Evolutionary conservation across 305 asterid genomes (phyloP).

Genomic region (Rubia peregrina): DNA sequence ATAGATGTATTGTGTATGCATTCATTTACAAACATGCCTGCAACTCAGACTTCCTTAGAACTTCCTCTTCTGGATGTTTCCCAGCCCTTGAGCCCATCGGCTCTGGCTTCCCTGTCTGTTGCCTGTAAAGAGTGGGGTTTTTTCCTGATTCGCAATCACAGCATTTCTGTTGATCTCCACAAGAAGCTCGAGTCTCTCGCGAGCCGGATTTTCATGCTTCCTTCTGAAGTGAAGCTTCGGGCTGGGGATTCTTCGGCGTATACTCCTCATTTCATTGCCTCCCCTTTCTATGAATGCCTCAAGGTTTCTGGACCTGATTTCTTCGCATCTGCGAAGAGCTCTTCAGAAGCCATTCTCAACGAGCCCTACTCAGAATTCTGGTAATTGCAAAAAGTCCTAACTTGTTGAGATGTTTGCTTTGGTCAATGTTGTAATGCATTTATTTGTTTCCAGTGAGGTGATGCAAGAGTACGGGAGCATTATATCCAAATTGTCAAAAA

Average conservation of each 20-base stretch:
- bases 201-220: constrained; percentile 41
- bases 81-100: constrained; percentile 40
- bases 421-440: not conserved
- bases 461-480: constrained; percentile 49
- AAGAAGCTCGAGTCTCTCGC: constrained; percentile 35
- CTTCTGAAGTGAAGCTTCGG: constrained; percentile 48
- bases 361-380: constrained; percentile 42
- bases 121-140: constrained; percentile 80
- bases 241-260: constrained; percentile 67
- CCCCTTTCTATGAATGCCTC: constrained; percentile 68
- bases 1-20: not conserved
- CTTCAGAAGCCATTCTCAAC: constrained; percentile 41
- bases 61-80: constrained; percentile 66
- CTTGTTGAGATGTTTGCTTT: not conserved
- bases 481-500: constrained; percentile 45
- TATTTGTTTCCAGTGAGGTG: constrained; percentile 30
- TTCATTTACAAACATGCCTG: constrained; percentile 24
- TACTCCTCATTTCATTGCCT: constrained; percentile 81
- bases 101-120: constrained; percentile 44
- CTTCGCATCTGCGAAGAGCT: constrained; percentile 47
- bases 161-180: constrained; percentile 40
- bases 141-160: constrained; percentile 56
- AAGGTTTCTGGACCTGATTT: constrained; percentile 66
- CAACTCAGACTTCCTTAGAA: constrained; percentile 34
- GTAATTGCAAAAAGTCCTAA: constrained; percentile 20